phyloP scores from a whole-genome alignment of 176 grass and related monocot species.

The Thinopyrum elongatum region DNA sequence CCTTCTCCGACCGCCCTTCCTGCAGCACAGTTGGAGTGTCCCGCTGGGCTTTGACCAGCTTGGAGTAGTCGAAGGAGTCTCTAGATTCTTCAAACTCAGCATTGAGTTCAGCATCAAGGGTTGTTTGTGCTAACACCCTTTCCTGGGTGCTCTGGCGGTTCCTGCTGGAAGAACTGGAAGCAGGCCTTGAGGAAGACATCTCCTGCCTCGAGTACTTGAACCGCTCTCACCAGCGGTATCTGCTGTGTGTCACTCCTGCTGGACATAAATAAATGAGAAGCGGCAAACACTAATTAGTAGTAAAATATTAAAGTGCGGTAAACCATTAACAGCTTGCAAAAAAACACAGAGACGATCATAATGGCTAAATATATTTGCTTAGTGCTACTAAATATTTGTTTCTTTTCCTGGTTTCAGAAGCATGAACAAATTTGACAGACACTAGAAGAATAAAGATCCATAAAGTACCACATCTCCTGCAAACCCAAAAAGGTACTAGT shows the following conservation, averaged over 20 bases:
- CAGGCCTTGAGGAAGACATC: slow-evolving; percentile 71
- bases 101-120: slow-evolving; percentile 74
- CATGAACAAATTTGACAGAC: too few relatives aligned
- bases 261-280: background rate
- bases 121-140: slow-evolving; percentile 85
- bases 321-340: background rate
- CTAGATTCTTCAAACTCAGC: slow-evolving; percentile 81
- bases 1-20: slow-evolving; percentile 53
- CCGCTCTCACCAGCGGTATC: slow-evolving; percentile 3
- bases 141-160: slow-evolving; percentile 52
- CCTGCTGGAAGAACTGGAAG: slow-evolving; percentile 48
- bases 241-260: background rate
- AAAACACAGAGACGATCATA: background rate
- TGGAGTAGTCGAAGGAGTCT: slow-evolving; percentile 85
- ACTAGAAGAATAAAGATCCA: background rate
- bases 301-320: background rate
- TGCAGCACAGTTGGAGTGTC: slow-evolving; percentile 4
- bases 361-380: too few relatives aligned
- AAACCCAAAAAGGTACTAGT: background rate
- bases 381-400: too few relatives aligned
- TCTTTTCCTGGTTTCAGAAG: too few relatives aligned
- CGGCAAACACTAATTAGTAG: slow-evolving; percentile 26
- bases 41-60: slow-evolving; percentile 52
- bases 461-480: background rate
- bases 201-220: background rate